These are phyloP conservation scores for Hymenoscyphus infarciens DNA, from an alignment of 2,329 filamentous ascomycete genomes.

Conservation along the genomic window DNA sequence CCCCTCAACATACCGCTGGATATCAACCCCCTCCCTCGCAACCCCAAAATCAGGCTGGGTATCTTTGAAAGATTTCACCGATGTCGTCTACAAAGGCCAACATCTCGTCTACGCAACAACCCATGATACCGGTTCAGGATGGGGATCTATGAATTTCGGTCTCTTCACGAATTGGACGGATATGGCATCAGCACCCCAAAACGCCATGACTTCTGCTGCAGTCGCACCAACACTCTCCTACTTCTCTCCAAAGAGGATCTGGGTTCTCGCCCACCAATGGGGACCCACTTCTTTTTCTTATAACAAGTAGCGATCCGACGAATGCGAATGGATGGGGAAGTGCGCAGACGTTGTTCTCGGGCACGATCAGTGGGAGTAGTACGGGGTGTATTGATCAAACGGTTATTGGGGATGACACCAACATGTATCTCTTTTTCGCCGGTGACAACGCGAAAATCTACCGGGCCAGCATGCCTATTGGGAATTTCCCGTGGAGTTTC, in stretches of 20 bases:
- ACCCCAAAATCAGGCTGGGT: constrained; percentile 51
- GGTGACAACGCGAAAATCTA: constrained; percentile 67
- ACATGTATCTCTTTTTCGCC: constrained; percentile 66
- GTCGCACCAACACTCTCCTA: constrained; percentile 62
- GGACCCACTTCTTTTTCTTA: constrained; percentile 57
- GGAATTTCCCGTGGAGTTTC: constrained; percentile 59
- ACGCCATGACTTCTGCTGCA: constrained; percentile 42
- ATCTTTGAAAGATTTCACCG: constrained; percentile 61
- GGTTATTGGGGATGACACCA: constrained; percentile 55
- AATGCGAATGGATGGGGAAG: constrained; percentile 55
- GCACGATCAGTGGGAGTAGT: constrained; percentile 47
- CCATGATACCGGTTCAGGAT: constrained; percentile 42
- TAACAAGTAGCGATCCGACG: constrained; percentile 55
- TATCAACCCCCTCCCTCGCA: constrained; percentile 47
- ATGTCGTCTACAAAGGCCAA: constrained; percentile 51
- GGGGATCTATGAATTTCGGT: constrained; percentile 57
- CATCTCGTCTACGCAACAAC: constrained; percentile 58
- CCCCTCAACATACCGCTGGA: constrained; percentile 54
- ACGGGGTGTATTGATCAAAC: constrained; percentile 61
- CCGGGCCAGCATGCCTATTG: constrained; percentile 58
- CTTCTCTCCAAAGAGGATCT: constrained; percentile 57
- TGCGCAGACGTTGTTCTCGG: constrained; percentile 52
- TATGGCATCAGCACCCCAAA: constrained; percentile 52
- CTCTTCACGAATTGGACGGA: constrained; percentile 42
- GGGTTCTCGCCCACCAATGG: constrained; percentile 65